A percentile compares a stretch with the other conserved stretches of the same genome.
phyloP scores from a whole-genome alignment of 306 rosid species.

The Castanea mollissima region DNA sequence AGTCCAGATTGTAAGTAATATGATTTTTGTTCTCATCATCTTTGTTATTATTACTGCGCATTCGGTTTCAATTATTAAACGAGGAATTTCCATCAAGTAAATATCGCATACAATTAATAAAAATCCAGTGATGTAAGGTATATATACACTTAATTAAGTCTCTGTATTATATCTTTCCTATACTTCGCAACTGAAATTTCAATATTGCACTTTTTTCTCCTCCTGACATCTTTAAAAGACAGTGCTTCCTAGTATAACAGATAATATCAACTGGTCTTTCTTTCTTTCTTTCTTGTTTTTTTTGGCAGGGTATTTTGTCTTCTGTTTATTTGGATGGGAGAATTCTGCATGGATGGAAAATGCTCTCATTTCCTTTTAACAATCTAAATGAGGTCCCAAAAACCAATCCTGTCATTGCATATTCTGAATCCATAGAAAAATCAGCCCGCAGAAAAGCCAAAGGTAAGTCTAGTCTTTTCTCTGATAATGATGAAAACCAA shows the following conservation, averaged over 20 bases:
- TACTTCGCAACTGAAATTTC: not conserved
- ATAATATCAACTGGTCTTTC: constrained; percentile 23
- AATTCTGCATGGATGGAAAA: constrained; percentile 61
- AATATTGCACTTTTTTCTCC: not conserved
- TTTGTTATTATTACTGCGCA: not conserved
- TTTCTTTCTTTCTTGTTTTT: not conserved
- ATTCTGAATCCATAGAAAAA: constrained; percentile 33
- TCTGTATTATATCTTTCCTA: not conserved
- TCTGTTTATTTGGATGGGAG: constrained; percentile 65
- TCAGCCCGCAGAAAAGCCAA: constrained; percentile 37
- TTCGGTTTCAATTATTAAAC: not conserved
- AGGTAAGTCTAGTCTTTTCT: constrained; percentile 44
- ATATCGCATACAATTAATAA: no score
- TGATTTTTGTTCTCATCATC: no score
- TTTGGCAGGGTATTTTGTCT: constrained; percentile 80
- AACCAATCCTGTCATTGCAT: constrained; percentile 37
- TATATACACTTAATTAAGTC: not conserved
- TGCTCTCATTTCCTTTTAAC: constrained; percentile 59
- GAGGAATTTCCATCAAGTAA: no score
- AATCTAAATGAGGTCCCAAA: constrained; percentile 62
- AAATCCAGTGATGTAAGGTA: no score
- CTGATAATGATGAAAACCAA: constrained; percentile 8
- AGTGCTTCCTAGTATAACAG: not conserved
- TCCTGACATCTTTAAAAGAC: constrained; percentile 8
- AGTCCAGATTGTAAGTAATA: no score